Evolutionary conservation across 1,284 basidiomycete species (phyloP), one percentile per base, ranked within the genome.

Genomic region (Irpex sp.): DNA sequence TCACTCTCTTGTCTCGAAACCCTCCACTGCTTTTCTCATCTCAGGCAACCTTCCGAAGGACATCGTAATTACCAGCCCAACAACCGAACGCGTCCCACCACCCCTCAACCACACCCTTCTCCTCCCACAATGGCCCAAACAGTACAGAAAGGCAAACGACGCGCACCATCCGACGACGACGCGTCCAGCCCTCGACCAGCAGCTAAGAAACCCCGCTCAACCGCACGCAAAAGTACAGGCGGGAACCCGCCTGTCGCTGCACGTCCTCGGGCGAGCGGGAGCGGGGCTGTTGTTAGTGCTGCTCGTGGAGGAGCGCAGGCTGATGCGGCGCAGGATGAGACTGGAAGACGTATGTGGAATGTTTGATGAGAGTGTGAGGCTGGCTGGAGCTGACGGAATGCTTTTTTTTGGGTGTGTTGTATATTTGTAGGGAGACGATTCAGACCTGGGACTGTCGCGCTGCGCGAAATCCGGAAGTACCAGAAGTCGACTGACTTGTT

Each of bases 401-500:
- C n/a, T n/a, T n/a, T n/a, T n/a, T n/a, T n/a, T n/a, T n/a, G n/a
- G n/a, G n/a, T n/a, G n/a, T n/a, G n/a, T n/a, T n/a, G n/a, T n/a
- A n/a, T n/a, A n/a, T n/a, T n/a, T n/a, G n/a, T 75, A 77, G 74
- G 86, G 75, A 85, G 85, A 65, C 83, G 82, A 57, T 97, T 85
- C 77, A 82, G 92, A 66, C 94, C 95, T 0, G 95, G 95, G 2
- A 96, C 93, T 0, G 87, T 92, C 64, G 96, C 96, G 34, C 79
- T 98, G 62, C 85, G 91, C 44, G 96, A 98, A 79, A 97, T 98
- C 62, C 83, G 96, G 67, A 92, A 91, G 73, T 97, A 96, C 76
- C 96, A 98, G 77, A 96, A 94, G 75, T 89, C 86, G 68, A 97
- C 96, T 3, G 94, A 97, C 72, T 79, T 97, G 62, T 78, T 97